A percentile compares a stretch with the other conserved stretches of the same genome.
phyloP scores from a whole-genome alignment of 1,284 basidiomycete genomes.

The Lignosus rhinocerotis region DNA sequence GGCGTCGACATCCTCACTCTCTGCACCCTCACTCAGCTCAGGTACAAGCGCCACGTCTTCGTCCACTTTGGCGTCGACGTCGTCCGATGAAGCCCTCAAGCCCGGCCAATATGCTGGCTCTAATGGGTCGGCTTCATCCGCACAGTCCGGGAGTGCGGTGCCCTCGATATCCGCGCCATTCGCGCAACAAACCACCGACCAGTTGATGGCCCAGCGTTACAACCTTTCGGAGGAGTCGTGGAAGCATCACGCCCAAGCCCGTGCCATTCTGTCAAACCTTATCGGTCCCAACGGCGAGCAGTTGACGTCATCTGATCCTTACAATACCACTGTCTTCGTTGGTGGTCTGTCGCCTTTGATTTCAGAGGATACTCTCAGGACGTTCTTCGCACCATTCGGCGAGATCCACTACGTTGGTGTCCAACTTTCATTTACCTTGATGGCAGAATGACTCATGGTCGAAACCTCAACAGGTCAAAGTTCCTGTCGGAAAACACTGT shows the following conservation, averaged over 20 bases:
- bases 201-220: slow-evolving; percentile 48
- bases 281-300: slow-evolving; percentile 85
- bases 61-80: slow-evolving; percentile 42
- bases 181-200: slow-evolving; percentile 42
- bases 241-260: slow-evolving; percentile 80
- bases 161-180: slow-evolving; percentile 44
- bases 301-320: slow-evolving; percentile 82
- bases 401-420: slow-evolving; percentile 82
- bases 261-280: slow-evolving; percentile 75
- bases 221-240: slow-evolving; percentile 72
- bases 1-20: slow-evolving; percentile 56
- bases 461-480: slow-evolving; percentile 70
- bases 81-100: slow-evolving; percentile 47
- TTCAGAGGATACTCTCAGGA: slow-evolving; percentile 83
- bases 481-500: slow-evolving; percentile 93
- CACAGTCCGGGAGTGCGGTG: slow-evolving; percentile 14
- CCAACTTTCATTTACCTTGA: slow-evolving; percentile 2
- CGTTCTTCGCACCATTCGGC: slow-evolving; percentile 88
- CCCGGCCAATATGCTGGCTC: slow-evolving; percentile 41
- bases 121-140: slow-evolving; percentile 22
- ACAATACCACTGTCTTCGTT: slow-evolving; percentile 92
- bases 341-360: slow-evolving; percentile 86
- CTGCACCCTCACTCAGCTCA: slow-evolving; percentile 58
- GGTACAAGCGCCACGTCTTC: slow-evolving; percentile 52
- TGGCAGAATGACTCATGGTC: slow-evolving; percentile 6